Base-by-base conservation (phyloP, 371 early-diverging fungal genomes). In the Dichotomocladium elegans region DNA sequence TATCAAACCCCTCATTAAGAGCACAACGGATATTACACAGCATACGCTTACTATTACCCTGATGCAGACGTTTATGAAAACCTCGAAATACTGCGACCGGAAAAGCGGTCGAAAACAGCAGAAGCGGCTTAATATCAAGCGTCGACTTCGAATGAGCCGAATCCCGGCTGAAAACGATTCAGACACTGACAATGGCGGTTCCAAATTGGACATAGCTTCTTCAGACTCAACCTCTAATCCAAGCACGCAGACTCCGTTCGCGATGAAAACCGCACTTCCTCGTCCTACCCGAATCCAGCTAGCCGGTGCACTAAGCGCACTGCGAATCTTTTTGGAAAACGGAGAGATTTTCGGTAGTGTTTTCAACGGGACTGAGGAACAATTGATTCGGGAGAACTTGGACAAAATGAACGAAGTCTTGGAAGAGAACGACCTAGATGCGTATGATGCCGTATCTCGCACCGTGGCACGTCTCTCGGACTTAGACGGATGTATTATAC, bases 241-340 rank as follows among this genome's bases (percentile, higher is more conserved):
- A 19, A 40, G 42, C 2, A 53, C 61, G 41, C 53, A 63, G 0
- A 51, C 51, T 9, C 30, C 48, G 0, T 33, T 56, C 2, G 53
- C 68, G 27, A 53, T 50, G 42, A 53, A 63, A 7, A 66, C 63
- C 25, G 64, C 64, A 21, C 21, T 72, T 0, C 63, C 73, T 2
- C 9, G 47, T 5, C 33, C 47, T 0, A 41, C 59, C 2, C 54
- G 63, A 8, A 28, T 61, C 8, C 62, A 61, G 37, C 43, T 72
- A 19, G 52, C 60, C 8, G 71, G 72, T 10, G 65, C 69, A 25
- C 22, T 71, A n/a, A 61, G 67, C 30, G 63, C 72, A 0, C 57
- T 74, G n/a, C 64, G 64, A 8, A 63, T 74, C 2, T 30, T 74
- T n/a, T 19, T 68, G 12, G 75, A 68, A 46, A 74, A 74, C 37